Base-by-base conservation (phyloP, 768 basidiomycete species). In the Psilocybe tampanensis region DNA sequence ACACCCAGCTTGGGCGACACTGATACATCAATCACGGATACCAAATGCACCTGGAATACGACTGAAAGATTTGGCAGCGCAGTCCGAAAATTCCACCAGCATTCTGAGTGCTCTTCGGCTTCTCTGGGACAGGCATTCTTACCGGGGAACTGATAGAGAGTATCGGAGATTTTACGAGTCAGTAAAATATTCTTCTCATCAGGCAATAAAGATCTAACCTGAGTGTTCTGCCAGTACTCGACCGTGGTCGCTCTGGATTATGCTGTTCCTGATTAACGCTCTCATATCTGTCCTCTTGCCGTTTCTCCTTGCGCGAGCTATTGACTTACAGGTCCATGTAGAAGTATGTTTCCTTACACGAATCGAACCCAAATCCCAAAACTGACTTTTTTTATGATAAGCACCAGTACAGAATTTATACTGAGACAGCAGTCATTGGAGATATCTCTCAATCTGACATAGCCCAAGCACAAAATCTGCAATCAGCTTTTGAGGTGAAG, bases 1-100 rank as follows among this genome's bases (percentile, higher is more conserved):
- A 54, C 52, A 18, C 44, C 29, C 41, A 79, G 77, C 74, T 2
- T 79, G 78, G 77, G 77, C 77, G 3, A 79, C 77, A 3, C 60
- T 79, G 11, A 76, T 79, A 13, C 76, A 79, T 44, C 74, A 74
- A 58, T 77, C 76, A 23, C 66, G 66, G 18, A 61, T 65, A 49
- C 36, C 63, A 22, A 59, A 66, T 42, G 55, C 56, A 8, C 56
- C 52, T 24, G 77, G 78, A 13, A 64, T 78, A 12, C 60, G 69
- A 34, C 41, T 79, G 26, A 68, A 65, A 53, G 76, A 77, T 67
- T 60, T 79, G 26, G 74, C 71, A 0, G 66, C 68, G 0, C 69
- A 68, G 19, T 64, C 74, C 0, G 58, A 68, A 8, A 69, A 72
- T 47, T 65, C 71, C 3, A 67, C 63, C 17, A 72, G 73, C 29